phyloP scores from a whole-genome alignment of 257 asterid genomes.

The Solanum sparsipilum region DNA sequence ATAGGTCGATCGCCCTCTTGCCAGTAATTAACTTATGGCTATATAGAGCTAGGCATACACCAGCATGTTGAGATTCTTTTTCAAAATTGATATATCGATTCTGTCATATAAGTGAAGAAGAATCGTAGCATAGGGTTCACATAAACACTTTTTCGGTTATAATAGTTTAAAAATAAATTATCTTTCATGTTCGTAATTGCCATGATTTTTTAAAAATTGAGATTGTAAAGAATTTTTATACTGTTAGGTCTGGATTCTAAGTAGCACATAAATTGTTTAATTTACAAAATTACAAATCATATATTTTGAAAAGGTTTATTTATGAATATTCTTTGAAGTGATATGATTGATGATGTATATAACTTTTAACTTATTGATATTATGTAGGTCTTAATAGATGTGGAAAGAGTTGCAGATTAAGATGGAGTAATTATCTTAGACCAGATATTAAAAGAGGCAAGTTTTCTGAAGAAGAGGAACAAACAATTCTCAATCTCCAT shows the following conservation, averaged over 20 bases:
- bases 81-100: neutral
- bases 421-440: slow-evolving; percentile 2
- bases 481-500: slow-evolving; percentile 59
- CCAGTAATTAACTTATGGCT: neutral
- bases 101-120: neutral
- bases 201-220: neutral
- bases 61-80: neutral
- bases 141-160: neutral
- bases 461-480: slow-evolving; percentile 56
- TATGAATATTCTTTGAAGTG: neutral
- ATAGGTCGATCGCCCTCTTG: neutral
- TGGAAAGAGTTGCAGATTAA: slow-evolving; percentile 35
- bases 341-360: neutral
- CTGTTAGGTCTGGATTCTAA: neutral
- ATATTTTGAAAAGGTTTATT: neutral
- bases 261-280: neutral
- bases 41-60: neutral
- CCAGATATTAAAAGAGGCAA: slow-evolving; percentile 14
- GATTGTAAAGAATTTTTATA: neutral
- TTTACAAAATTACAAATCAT: neutral
- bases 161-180: neutral
- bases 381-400: slow-evolving; percentile 47
- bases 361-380: neutral
- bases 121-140: neutral
- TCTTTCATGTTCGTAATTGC: neutral